Base-by-base conservation (phyloP, 2,329 filamentous ascomycete genomes). In the Colletotrichum viniferum region DNA sequence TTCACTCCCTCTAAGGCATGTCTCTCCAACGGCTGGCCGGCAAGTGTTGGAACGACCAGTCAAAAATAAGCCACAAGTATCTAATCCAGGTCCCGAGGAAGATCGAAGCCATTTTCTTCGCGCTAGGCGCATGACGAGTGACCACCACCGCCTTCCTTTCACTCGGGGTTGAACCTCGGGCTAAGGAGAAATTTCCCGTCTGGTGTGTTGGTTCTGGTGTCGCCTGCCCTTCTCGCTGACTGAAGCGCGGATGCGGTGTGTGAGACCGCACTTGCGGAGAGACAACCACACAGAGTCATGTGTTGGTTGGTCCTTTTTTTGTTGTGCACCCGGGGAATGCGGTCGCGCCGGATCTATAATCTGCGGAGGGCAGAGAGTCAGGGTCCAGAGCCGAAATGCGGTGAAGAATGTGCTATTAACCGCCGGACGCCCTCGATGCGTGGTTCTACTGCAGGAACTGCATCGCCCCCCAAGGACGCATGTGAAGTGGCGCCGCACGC, bases 361-460 rank as follows among this genome's bases (percentile, higher is more conserved):
- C 9, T 34, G 52, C 58, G 69, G 28, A 30, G 34, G 1, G 34
- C 38, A 68, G 26, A 75, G 32, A 68, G 32, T 73, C 73, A 75
- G 63, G 69, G 63, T 28, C 72, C 43, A 4, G 7, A 48, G 43
- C 43, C 62, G 73, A 73, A 64, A 75, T 73, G 69, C 69, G 73
- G 73, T 75, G 73, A 75, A 55, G 58, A 36, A 61, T 34, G 67
- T 32, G 34, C 34, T 61, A n/a, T 30, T 56, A 55, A 62, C 56
- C 34, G 56, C 58, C 32, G 56, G 38, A 43, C 69, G 13, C 36
- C 30, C 38, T 48, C 18, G 32, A 60, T 26, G 28, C 16, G 58
- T 26, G 55, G 43, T 28, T 18, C 28, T 75, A 73, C 73, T 75
- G 73, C 73, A 75, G 73, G 73, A 73, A 75, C 73, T 75, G 63